A percentile compares a stretch with the other conserved stretches of the same genome.
phyloP scores from a whole-genome alignment of 106 monocot species.

The Alisma plantagoaquatica region DNA sequence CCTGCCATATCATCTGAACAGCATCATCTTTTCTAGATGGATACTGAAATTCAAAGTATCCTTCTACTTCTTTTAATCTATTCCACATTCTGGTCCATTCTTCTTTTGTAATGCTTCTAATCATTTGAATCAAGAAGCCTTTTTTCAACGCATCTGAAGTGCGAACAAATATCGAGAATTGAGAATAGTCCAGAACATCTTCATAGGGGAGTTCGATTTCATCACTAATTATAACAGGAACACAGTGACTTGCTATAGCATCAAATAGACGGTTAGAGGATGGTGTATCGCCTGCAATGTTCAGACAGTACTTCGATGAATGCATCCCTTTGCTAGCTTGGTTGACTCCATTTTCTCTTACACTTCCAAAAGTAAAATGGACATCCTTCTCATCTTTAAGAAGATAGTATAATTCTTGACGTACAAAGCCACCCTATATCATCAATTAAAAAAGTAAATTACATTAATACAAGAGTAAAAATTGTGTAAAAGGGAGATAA shows the following conservation, averaged over 20 bases:
- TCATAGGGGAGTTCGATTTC: conserved; percentile 77
- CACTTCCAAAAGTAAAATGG: conserved; percentile 45
- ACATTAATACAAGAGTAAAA: too few species aligned
- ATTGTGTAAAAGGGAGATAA: too few species aligned
- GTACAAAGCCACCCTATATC: conserved; percentile 38
- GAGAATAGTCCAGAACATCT: conserved; percentile 57
- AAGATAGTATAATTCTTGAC: conserved; percentile 53
- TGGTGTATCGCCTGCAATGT: conserved; percentile 62
- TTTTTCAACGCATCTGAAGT: conserved; percentile 59
- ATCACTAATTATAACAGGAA: conserved; percentile 72
- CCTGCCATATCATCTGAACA: conserved; percentile 80
- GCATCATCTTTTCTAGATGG: conserved; percentile 56
- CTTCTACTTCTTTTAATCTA: conserved; percentile 49
- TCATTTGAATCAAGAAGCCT: conserved; percentile 35
- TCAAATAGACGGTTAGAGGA: conserved; percentile 68
- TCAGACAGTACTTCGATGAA: conserved; percentile 52
- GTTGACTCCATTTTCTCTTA: conserved; percentile 22
- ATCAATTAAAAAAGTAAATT: too few species aligned
- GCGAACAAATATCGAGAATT: conserved; percentile 63
- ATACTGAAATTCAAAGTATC: conserved; percentile 42
- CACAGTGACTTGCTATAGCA: conserved; percentile 58
- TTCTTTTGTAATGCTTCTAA: conserved; percentile 33
- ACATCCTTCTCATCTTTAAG: conserved; percentile 51
- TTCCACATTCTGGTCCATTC: conserved; percentile 63
- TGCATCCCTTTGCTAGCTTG: conserved; percentile 37